Evolutionary conservation across 1,139 yeast genomes (phyloP).

Genomic region (Wickerhamomyces sp.): DNA sequence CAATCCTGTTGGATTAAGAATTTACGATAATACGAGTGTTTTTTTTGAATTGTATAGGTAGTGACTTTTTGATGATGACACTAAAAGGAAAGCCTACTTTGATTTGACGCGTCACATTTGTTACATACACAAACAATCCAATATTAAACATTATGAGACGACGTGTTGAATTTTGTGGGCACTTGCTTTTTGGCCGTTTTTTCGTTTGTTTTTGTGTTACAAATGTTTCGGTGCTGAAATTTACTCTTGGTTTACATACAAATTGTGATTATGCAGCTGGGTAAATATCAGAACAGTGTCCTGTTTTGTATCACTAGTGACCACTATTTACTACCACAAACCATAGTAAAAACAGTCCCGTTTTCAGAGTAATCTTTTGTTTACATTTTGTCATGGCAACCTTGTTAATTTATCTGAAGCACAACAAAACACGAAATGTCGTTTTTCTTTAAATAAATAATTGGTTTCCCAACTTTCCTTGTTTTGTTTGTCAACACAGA

Average conservation of each 20-base stretch:
- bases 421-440: slow-evolving; percentile 3
- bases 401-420: background rate
- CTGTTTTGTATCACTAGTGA: background rate
- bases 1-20: too few relatives aligned
- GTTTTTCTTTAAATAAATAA: slow-evolving; percentile 1
- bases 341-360: background rate
- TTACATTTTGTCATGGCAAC: slow-evolving; percentile 6
- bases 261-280: background rate
- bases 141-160: too few relatives aligned
- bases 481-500: background rate
- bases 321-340: background rate
- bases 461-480: slow-evolving; percentile 2
- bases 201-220: background rate
- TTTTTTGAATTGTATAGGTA: too few relatives aligned
- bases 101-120: too few relatives aligned
- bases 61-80: too few relatives aligned
- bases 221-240: background rate
- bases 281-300: slow-evolving; percentile 1
- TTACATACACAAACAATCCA: too few relatives aligned
- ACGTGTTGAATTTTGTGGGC: background rate
- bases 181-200: too few relatives aligned
- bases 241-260: background rate
- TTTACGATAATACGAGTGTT: too few relatives aligned
- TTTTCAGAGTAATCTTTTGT: background rate
- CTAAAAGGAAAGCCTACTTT: too few relatives aligned